Conservation (phyloP, 768 basidiomycete genomes). For the Cyathus striatus region DNA sequence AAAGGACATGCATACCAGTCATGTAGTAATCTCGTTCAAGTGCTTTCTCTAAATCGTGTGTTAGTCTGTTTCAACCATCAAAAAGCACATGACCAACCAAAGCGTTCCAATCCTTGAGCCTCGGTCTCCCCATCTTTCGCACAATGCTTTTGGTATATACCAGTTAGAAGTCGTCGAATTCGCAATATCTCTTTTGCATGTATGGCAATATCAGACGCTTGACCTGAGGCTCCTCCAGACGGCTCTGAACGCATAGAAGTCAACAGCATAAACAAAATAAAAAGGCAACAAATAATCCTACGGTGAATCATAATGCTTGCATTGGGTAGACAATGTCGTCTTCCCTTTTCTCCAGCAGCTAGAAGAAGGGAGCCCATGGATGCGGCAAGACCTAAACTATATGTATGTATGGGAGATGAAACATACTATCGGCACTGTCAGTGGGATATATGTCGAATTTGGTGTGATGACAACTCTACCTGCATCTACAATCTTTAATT, state of each 20-base stretch:
- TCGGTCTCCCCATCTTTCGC: constrained; percentile 57
- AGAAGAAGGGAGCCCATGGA: constrained; percentile 95
- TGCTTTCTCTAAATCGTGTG: constrained; percentile 54
- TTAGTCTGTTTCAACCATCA: constrained; percentile 35
- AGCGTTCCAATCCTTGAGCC: constrained; percentile 64
- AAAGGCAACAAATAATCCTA: constrained; percentile 28
- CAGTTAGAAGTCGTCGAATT: constrained; percentile 76
- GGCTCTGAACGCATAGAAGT: constrained; percentile 73
- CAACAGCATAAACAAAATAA: not conserved
- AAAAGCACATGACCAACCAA: constrained; percentile 48
- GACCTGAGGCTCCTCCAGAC: constrained; percentile 92
- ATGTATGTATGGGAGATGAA: constrained; percentile 92
- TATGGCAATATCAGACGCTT: constrained; percentile 96
- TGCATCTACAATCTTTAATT: constrained; percentile 78
- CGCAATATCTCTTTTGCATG: constrained; percentile 95
- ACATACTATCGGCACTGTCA: constrained; percentile 58
- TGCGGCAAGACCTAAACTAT: constrained; percentile 92
- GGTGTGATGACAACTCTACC: constrained; percentile 31
- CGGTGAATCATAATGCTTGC: constrained; percentile 99
- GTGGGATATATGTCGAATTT: not conserved
- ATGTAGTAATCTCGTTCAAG: constrained; percentile 95
- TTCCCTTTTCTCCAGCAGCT: constrained; percentile 86
- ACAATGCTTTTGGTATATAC: constrained; percentile 89
- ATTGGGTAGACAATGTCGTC: constrained; percentile 88
- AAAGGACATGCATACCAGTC: constrained; percentile 53